A percentile compares a stretch with the other conserved stretches of the same genome.
Evolutionary conservation across 768 basidiomycete genomes (phyloP).

Genomic region (Butyriboletus loyo): DNA sequence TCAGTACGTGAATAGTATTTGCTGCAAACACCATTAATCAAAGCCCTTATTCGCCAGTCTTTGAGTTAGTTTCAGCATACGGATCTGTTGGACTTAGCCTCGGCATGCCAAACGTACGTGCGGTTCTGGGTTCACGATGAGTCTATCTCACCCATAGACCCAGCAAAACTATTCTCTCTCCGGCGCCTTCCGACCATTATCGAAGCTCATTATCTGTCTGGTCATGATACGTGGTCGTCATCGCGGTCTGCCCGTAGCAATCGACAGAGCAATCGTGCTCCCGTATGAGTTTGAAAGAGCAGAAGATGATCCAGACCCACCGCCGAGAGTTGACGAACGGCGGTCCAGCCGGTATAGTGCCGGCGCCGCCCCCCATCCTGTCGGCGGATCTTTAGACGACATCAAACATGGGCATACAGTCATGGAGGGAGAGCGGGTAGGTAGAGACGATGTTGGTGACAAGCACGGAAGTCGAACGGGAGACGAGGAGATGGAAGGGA

Average conservation of each 20-base stretch:
- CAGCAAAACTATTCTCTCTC: conserved; percentile 81
- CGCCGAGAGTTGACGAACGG: conserved; percentile 8
- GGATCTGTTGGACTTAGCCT: conserved; percentile 88
- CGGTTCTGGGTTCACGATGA: background rate
- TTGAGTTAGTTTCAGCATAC: conserved; percentile 86
- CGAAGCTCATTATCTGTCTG: conserved; percentile 80
- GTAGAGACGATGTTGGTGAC: background rate
- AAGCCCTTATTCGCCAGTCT: conserved; percentile 45
- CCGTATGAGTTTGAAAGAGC: conserved; percentile 56
- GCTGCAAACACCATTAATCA: background rate
- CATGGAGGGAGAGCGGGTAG: background rate
- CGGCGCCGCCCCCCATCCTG: background rate
- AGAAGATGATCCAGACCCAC: conserved; percentile 13
- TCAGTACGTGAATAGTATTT: conserved; percentile 47
- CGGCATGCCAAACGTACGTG: conserved; percentile 74
- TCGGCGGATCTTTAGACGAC: background rate
- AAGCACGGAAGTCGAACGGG: background rate
- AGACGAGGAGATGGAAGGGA: background rate
- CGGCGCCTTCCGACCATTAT: conserved; percentile 73
- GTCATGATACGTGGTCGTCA: conserved; percentile 97
- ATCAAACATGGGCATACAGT: background rate
- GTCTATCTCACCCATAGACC: background rate
- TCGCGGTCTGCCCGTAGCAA: conserved; percentile 82
- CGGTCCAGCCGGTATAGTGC: conserved; percentile 4
- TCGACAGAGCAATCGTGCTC: conserved; percentile 83